Evolutionary conservation across 73 alveolate species (phyloP), one percentile per base, ranked within the genome.

Genomic region (Uronychia setigera): DNA sequence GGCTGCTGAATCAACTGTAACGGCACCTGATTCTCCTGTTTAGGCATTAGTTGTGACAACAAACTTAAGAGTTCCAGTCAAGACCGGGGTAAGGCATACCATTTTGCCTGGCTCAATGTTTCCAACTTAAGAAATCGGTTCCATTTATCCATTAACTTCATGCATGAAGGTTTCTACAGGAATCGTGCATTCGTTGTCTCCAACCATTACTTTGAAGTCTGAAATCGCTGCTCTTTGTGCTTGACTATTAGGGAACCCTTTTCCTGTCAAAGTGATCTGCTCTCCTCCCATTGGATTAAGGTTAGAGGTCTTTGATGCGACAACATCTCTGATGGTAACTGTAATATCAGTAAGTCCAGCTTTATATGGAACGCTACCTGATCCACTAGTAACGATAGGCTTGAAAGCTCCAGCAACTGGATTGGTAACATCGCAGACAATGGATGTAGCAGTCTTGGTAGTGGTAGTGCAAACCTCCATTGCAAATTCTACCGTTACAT

Each of bases 261-360:
- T 13, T 11, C 91, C 91, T 1, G 81, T 76, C 27, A 84, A 34
- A 33, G 85, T 77, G 14, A 84, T 60, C 19, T 29, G 33, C 1
- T 35, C 60, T 28, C 81, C 91, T n/a, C 91, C 91, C 34, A 13
- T 1, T 1, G 86, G 91, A 57, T 84, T 84, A 11, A 76, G 19
- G 19, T 5, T 19, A 46, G 67, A 46, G 5, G 67, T 46, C 67
- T 46, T 46, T 5, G 67, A 46, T 11, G 19, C n/a, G 67, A 19
- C 5, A 46, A 19, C 5, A 19, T 11, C 19, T 5, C n/a, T 46
- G 19, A 46, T 46, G 19, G 67, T 5, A 19, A 46, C 19, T 19
- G 5, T 19, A 46, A 46, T 46, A 11, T 46, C 19, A 11, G 67
- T 11, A 19, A 46, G n/a, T 46, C 67, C 67, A 11, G 67, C 5